Evolutionary conservation across 73 alveolate genomes (phyloP).

Genomic region (Tetrahymena elliotti): DNA sequence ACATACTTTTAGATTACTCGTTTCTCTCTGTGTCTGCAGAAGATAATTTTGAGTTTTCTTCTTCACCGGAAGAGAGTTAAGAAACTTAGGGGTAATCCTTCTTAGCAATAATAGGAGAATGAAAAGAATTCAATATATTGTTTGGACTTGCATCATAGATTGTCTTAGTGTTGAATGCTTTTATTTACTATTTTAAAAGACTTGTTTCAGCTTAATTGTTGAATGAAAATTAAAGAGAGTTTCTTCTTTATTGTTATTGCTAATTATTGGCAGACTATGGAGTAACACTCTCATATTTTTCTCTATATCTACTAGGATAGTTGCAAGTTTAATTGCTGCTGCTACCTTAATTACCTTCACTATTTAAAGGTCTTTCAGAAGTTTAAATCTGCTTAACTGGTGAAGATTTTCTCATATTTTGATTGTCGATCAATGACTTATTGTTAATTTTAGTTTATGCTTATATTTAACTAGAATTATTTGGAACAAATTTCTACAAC

Average conservation of each 20-base stretch:
- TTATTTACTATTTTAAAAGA: not conserved
- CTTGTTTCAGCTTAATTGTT: not conserved
- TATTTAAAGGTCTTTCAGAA: not conserved
- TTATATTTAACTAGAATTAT: not conserved
- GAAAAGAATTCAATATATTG: not conserved
- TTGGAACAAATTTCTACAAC: not conserved
- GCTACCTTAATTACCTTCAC: not conserved
- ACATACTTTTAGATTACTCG: not conserved
- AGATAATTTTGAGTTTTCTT: not conserved
- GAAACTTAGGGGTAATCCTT: not conserved
- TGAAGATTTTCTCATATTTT: not conserved
- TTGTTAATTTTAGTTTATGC: not conserved
- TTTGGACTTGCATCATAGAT: not conserved
- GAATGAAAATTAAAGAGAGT: not conserved
- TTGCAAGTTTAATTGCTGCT: not conserved
- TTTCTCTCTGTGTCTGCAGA: not conserved
- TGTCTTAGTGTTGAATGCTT: not conserved
- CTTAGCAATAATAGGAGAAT: not conserved
- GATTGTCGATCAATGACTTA: not conserved
- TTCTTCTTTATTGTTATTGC: not conserved
- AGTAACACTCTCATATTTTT: not conserved
- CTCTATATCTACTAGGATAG: not conserved
- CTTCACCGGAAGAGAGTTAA: not conserved
- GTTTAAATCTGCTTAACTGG: not conserved
- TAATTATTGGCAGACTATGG: not conserved